Evolutionary conservation across 352 stramenopile species (phyloP).

Genomic region (Globisporangium splendens): DNA sequence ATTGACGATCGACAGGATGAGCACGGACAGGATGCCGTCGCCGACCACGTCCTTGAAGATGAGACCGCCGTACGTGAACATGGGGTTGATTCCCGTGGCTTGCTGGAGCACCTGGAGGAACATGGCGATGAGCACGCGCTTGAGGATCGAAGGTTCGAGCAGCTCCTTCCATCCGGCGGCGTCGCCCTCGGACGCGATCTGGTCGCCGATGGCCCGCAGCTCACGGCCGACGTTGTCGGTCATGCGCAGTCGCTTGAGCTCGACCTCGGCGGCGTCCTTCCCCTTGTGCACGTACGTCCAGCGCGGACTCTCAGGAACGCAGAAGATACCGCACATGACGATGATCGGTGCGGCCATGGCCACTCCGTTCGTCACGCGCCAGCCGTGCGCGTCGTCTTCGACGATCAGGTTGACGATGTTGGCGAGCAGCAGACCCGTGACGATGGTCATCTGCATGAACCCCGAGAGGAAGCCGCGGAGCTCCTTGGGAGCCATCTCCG

Average conservation of each 20-base stretch:
- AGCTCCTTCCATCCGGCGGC: conserved; percentile 16
- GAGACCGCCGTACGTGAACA: conserved; percentile 26
- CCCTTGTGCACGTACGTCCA: conserved; percentile 29
- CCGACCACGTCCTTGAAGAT: conserved; percentile 3
- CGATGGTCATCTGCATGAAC: conserved; percentile 29
- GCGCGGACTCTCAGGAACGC: conserved; percentile 30
- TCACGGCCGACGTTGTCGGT: conserved; percentile 18
- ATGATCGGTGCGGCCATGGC: conserved; percentile 23
- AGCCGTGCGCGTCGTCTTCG: conserved; percentile 18
- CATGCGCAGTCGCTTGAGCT: conserved; percentile 20
- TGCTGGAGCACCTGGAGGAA: no score
- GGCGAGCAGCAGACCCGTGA: neutral
- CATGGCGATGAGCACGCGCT: no score
- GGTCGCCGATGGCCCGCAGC: conserved; percentile 30
- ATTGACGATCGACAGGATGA: conserved; percentile 15
- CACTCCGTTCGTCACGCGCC: conserved; percentile 25
- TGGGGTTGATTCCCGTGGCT: neutral
- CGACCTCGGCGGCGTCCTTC: neutral
- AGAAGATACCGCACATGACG: conserved; percentile 31
- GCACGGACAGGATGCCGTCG: no score
- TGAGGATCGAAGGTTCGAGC: conserved; percentile 10
- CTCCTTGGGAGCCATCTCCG: conserved; percentile 34
- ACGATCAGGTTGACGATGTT: conserved; percentile 9
- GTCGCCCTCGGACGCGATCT: conserved; percentile 16
- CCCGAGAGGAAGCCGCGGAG: conserved; percentile 28